Conservation (phyloP, 1,284 basidiomycete species). For the Cutaneotrichosporon arboriforme region DNA sequence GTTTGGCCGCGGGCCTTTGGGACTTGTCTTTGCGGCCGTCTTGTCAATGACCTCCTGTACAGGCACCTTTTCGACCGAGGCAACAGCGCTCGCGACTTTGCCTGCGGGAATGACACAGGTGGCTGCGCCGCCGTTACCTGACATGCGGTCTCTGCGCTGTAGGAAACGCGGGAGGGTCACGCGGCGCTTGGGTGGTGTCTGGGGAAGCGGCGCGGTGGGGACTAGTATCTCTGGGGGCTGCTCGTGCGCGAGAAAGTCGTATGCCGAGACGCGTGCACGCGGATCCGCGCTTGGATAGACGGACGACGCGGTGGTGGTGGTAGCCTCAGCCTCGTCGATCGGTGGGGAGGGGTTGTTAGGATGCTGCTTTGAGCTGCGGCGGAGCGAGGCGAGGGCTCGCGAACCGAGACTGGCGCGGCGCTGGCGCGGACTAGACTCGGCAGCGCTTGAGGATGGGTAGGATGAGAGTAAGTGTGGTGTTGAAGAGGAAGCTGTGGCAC, state of each 20-base stretch:
- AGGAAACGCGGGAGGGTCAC: neutral
- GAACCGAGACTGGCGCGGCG: neutral
- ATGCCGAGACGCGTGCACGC: neutral
- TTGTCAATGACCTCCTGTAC: neutral
- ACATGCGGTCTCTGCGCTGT: neutral
- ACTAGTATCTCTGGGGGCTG: neutral
- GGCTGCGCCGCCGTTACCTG: neutral
- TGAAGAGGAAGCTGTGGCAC: too few relatives aligned
- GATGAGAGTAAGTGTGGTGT: too few relatives aligned
- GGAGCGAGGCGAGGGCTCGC: neutral
- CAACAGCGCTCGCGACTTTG: neutral
- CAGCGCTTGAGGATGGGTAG: neutral
- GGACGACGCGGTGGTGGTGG: neutral
- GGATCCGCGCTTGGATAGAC: neutral
- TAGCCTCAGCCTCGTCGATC: neutral
- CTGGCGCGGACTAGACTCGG: neutral
- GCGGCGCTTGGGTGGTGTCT: neutral
- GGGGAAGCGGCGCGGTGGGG: neutral
- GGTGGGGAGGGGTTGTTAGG: neutral
- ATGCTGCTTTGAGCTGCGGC: neutral
- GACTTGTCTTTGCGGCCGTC: too few relatives aligned
- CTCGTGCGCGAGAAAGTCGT: slow-evolving; percentile 2
- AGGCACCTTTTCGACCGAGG: neutral
- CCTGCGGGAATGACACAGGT: neutral
- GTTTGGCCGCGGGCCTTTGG: too few relatives aligned